Evolutionary conservation across 768 basidiomycete species (phyloP), one percentile per base, ranked within the genome.

Genomic region (Hygrophorus russula): DNA sequence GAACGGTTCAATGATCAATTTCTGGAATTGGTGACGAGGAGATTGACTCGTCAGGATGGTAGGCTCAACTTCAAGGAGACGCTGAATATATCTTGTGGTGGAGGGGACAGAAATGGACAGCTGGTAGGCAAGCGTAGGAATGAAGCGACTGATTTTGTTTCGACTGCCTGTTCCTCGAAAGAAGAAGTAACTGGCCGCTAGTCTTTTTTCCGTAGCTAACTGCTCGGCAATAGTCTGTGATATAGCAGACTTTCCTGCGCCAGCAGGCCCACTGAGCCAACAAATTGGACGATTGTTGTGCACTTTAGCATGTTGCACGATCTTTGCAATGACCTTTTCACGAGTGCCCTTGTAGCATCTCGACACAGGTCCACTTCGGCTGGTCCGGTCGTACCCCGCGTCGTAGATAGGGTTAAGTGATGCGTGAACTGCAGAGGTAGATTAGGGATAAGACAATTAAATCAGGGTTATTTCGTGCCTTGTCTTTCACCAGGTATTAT

Each of bases 111-210:
- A 31, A 17, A 46, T 11, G 6, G 45, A 31, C 17, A 63, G 42
- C 27, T 62, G 59, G 1, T 37, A 54, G 2, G 54, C 52, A 4
- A 63, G n/a, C 0, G 60, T 60, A 4, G 56, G 50, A 7, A 58
- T 18, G 2, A 63, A 46, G 11, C 51, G 48, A 14, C 31, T 46
- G 1, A 50, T 49, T 9, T 44, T 54, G 8, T 46, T 45, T 2
- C 58, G 49, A 30, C 52, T 52, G 27, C 49, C 28, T 28, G 54
- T 48, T 18, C 48, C 46, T 11, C 60, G 55, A 5, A 58, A 62
- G 50, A 62, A 61, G 47, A 62, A 62, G 50, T 60, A 62, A 41
- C 59, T 60, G 0, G 51, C 57, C 30, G 53, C 56, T 2, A 62
- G 49, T 12, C n/a, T 41, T n/a, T 39, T 45, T 18, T 14, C 15